These are phyloP conservation scores for Venustampulla echinocandica DNA, from an alignment of 495 filamentous ascomycete genomes.

Conservation along the genomic window DNA sequence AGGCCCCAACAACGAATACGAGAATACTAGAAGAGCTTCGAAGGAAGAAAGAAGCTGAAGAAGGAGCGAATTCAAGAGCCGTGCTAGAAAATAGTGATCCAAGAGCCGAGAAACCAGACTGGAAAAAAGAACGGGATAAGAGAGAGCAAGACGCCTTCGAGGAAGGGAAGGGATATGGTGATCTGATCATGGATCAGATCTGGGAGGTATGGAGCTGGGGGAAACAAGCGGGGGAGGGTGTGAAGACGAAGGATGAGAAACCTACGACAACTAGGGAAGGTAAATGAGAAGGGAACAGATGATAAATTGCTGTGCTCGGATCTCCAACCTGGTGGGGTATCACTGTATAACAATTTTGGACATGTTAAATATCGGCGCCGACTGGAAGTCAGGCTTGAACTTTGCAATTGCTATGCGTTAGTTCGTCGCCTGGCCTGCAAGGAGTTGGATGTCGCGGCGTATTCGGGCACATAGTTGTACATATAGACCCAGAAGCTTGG, in stretches of 20 bases:
- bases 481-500: no score
- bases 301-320: no score
- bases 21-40: slow-evolving; percentile 12
- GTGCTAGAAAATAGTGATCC: slow-evolving; percentile 53
- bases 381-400: no score
- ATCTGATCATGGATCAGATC: slow-evolving; percentile 76
- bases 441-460: no score
- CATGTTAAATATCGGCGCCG: no score
- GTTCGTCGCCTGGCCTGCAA: no score
- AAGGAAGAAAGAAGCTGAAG: slow-evolving; percentile 13
- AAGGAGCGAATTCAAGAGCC: slow-evolving; percentile 29
- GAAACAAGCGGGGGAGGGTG: slow-evolving; percentile 20
- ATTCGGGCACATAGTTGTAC: no score
- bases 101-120: slow-evolving; percentile 53
- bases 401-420: no score
- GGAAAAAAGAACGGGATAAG: slow-evolving; percentile 62
- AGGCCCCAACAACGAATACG: slow-evolving; percentile 10
- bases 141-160: slow-evolving; percentile 66
- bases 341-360: no score
- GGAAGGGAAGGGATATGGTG: slow-evolving; percentile 71
- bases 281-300: slow-evolving; percentile 15
- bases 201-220: slow-evolving; percentile 69
- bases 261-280: slow-evolving; percentile 26
- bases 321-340: no score
- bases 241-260: slow-evolving; percentile 22